Percentiles rank a stretch among this genome's conserved stretches.
These are phyloP conservation scores for Coprinellus micaceus DNA, from an alignment of 768 basidiomycete genomes.

Conservation along the genomic window DNA sequence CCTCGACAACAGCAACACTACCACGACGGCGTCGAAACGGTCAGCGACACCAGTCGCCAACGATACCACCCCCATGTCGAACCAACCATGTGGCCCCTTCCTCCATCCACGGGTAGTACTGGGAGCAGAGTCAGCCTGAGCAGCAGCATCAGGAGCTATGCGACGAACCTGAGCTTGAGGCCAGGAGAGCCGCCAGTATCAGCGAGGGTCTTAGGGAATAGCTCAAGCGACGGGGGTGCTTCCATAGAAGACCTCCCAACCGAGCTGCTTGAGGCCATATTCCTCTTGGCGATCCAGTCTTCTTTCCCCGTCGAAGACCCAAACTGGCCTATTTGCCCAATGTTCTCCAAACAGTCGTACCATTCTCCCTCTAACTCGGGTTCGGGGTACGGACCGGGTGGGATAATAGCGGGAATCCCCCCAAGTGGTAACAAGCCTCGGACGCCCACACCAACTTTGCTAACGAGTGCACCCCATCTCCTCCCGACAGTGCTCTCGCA, in stretches of 20 bases:
- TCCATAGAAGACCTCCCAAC: constrained; percentile 17
- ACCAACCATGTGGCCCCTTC: no score
- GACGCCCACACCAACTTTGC: neutral
- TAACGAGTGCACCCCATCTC: constrained; percentile 13
- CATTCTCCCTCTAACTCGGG: neutral
- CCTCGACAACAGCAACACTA: no score
- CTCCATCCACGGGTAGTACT: no score
- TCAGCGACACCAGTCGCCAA: no score
- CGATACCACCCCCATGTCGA: no score
- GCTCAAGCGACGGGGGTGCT: neutral
- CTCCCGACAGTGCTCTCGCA: constrained; percentile 19
- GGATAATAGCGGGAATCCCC: no score
- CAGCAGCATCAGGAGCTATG: neutral
- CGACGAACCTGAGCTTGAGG: neutral
- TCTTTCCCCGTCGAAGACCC: constrained; percentile 20
- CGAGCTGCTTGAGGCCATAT: constrained; percentile 26
- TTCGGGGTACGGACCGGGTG: neutral
- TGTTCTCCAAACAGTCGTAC: constrained; percentile 22
- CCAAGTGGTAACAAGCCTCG: neutral
- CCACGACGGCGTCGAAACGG: no score
- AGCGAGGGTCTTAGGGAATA: neutral
- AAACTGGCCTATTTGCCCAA: constrained; percentile 20
- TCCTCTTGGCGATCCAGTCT: constrained; percentile 16
- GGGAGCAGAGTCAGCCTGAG: no score
- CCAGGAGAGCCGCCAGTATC: neutral